Base-by-base conservation (phyloP, 495 filamentous ascomycete species). In the Monascus purpureus region DNA sequence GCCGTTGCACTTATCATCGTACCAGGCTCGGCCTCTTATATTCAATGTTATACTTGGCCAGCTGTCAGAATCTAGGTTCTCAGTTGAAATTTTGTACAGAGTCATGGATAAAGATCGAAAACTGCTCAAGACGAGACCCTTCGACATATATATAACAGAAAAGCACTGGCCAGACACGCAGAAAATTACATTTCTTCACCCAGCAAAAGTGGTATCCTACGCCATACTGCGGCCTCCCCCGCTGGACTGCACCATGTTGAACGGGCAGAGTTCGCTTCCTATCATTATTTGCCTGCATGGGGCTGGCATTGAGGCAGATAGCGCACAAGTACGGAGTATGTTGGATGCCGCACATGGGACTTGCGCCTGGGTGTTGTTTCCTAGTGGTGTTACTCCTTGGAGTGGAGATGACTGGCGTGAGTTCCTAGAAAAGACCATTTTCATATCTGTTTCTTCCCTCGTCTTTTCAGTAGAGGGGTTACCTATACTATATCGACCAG, bases 371-470 rank as follows among this genome's bases (percentile, higher is more conserved):
- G 42, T 65, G 17, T 34, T 75, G n/a, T 61, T 74, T 37, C 72
- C 72, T 13, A 68, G 58, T 6, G 73, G 72, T 22, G 65, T 68
- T 13, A 76, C 71, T 14, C 51, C 70, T 11, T 77, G 73, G 72
- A 70, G 67, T 41, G 63, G 66, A 23, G 72, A 76, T 47, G 73
- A 77, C 43, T 76, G 72, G 72, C 72, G 68, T 67, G 54, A 52
- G 63, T 33, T 14, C n/a, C n/a, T n/a, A n/a, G n/a, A n/a, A n/a
- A n/a, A n/a, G n/a, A n/a, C n/a, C n/a, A n/a, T n/a, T n/a, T n/a
- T n/a, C n/a, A n/a, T n/a, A n/a, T n/a, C n/a, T n/a, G n/a, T n/a
- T n/a, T n/a, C n/a, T n/a, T n/a, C n/a, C n/a, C n/a, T n/a, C n/a
- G n/a, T n/a, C n/a, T n/a, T n/a, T n/a, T n/a, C n/a, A n/a, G n/a